Base-by-base conservation (phyloP, 2,329 filamentous ascomycete species). In the Pseudophaeomoniella oleicola region DNA sequence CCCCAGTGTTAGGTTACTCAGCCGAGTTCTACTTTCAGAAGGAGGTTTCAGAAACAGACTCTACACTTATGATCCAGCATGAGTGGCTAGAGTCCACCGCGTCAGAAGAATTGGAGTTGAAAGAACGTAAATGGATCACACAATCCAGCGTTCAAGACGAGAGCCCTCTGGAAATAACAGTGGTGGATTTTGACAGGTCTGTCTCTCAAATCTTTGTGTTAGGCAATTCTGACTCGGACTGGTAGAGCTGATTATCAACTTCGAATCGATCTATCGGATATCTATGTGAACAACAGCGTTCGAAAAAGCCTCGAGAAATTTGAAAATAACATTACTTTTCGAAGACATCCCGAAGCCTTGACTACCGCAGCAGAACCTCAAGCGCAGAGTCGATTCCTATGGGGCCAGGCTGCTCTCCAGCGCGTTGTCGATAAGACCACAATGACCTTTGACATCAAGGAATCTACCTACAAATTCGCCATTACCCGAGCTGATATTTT, bases 401-500 rank as follows among this genome's bases (percentile, higher is more conserved):
- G 16, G 6, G 39, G 37, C n/a, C 36, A 42, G 4, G 16, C 13
- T 9, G 37, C 36, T 16, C 22, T 49, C 13, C 16, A 30, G 22
- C 19, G 12, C 15, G 37, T 62, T 29, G 46, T 57, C 5, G 59
- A 64, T 37, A 58, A 63, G 33, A 50, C 57, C 1, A 50, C 57
- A 0, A 42, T 62, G 17, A 50, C 51, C n/a, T 61, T 59, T 35
- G 46, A 45, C 2, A 45, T 64, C 30, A 60, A 55, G 37, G 49
- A 50, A 4, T 62, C 59, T 1, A 52, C 55, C 2, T 60, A 59
- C 37, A 50, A 57, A 5, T 49, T 65, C n/a, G 62, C 64, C 39
- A 47, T 65, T 19, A 52, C 57, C 5, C 55, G 60, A 4, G 62
- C 60, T 37, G 61, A 64, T 37, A 39, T 37, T 11, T 49, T 40